phyloP scores from a whole-genome alignment of 805 yeast genomes.

The Candida broadrunensis region DNA sequence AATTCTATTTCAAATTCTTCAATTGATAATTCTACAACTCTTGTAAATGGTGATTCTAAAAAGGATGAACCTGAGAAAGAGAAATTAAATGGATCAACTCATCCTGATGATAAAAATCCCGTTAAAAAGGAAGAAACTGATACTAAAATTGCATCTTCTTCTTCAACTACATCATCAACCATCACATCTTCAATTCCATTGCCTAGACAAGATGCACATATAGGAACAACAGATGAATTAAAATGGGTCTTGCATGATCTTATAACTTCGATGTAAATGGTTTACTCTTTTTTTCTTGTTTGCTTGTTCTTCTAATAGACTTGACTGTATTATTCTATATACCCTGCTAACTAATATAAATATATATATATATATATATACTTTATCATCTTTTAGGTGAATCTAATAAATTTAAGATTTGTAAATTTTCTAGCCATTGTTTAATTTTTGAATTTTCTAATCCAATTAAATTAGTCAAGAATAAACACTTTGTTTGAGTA shows the following conservation, averaged over 20 bases:
- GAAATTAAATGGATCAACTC: not conserved
- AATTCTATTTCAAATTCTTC: not conserved
- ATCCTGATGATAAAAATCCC: not conserved
- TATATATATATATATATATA: not conserved
- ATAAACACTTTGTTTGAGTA: slow-evolving; percentile 32
- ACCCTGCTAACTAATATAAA: too few species aligned
- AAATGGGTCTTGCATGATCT: slow-evolving; percentile 71
- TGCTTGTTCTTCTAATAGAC: not conserved
- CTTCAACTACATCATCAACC: not conserved
- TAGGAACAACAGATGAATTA: slow-evolving; percentile 65
- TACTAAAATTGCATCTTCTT: not conserved
- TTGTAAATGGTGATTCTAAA: not conserved
- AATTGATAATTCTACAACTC: not conserved
- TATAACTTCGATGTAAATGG: slow-evolving; percentile 35
- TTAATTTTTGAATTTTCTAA: slow-evolving; percentile 6
- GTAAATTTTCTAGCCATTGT: slow-evolving; percentile 12
- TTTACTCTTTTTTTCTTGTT: too few species aligned
- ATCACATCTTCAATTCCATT: slow-evolving; percentile 2
- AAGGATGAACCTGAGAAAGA: not conserved
- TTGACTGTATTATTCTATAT: not conserved
- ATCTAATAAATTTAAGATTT: slow-evolving; percentile 5
- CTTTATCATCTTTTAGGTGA: not conserved
- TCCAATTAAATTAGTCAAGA: slow-evolving; percentile 23
- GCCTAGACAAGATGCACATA: slow-evolving; percentile 29
- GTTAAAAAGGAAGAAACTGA: slow-evolving; percentile 4